Evolutionary conservation across 2,329 filamentous ascomycete species (phyloP).

Genomic region (Huntiella savannae): DNA sequence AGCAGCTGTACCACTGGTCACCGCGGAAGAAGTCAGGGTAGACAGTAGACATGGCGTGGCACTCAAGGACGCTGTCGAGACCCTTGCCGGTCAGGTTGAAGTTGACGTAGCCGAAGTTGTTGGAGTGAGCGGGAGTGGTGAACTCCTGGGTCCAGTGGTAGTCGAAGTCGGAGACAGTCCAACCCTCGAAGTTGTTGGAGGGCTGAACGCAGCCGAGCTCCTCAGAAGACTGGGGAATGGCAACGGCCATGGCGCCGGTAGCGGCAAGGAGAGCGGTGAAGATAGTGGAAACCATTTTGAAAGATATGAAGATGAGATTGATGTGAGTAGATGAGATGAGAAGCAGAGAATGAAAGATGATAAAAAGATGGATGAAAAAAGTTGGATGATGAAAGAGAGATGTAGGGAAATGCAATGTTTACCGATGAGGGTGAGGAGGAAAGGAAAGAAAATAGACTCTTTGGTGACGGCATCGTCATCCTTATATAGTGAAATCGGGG

Average conservation of each 20-base stretch:
- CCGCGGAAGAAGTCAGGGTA: slow-evolving; percentile 33
- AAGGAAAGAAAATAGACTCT: slow-evolving; percentile 1
- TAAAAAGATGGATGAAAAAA: slow-evolving; percentile 4
- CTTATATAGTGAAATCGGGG: slow-evolving; percentile 3
- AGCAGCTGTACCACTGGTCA: slow-evolving; percentile 25
- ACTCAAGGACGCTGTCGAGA: slow-evolving; percentile 20
- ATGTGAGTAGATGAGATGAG: not conserved
- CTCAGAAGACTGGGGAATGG: not conserved
- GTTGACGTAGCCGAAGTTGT: slow-evolving; percentile 26
- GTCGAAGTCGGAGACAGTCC: slow-evolving; percentile 26
- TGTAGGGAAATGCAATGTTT: not conserved
- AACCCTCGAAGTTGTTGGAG: slow-evolving; percentile 16
- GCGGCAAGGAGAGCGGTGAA: slow-evolving; percentile 4
- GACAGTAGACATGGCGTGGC: slow-evolving; percentile 23
- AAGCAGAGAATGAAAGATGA: not conserved
- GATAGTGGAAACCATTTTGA: slow-evolving; percentile 7
- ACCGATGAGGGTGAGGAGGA: slow-evolving; percentile 6
- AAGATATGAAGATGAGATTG: not conserved
- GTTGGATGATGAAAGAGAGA: not conserved
- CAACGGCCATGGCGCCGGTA: slow-evolving; percentile 6
- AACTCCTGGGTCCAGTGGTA: slow-evolving; percentile 31
- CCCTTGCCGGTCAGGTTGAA: slow-evolving; percentile 32
- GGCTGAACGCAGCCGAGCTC: slow-evolving; percentile 13
- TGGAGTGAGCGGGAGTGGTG: slow-evolving; percentile 32
- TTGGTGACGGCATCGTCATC: not conserved